Evolutionary conservation across 768 basidiomycete genomes (phyloP).

Genomic region (Termitomyces sp.): DNA sequence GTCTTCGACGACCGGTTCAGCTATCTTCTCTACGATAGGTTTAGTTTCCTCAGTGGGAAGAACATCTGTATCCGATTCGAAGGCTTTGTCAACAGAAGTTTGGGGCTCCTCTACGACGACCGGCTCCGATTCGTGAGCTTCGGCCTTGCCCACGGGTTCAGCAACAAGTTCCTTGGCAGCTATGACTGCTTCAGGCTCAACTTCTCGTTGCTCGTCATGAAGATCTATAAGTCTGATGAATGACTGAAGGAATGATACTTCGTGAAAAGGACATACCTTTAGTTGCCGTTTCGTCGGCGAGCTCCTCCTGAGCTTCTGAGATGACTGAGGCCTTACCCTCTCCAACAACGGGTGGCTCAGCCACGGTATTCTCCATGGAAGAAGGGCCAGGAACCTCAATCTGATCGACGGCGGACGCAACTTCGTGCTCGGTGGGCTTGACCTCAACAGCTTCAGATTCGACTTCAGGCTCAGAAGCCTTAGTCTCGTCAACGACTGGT

Average conservation of each 20-base stretch:
- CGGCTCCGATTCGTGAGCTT: no score
- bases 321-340: neutral
- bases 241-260: neutral
- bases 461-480: neutral
- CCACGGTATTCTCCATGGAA: neutral
- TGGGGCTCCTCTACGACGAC: neutral
- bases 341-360: neutral
- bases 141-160: neutral
- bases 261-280: neutral
- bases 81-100: neutral
- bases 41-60: conserved; percentile 5
- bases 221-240: neutral
- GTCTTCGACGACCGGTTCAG: neutral
- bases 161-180: neutral
- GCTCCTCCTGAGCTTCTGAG: neutral
- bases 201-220: neutral
- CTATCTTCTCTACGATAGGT: neutral
- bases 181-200: neutral
- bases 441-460: neutral
- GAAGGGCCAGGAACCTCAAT: neutral
- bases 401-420: neutral
- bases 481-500: conserved; percentile 1
- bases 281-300: neutral
- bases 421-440: conserved; percentile 2
- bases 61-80: conserved; percentile 7